Conservation (phyloP, 495 filamentous ascomycete genomes). For the Xylaria scruposa region DNA sequence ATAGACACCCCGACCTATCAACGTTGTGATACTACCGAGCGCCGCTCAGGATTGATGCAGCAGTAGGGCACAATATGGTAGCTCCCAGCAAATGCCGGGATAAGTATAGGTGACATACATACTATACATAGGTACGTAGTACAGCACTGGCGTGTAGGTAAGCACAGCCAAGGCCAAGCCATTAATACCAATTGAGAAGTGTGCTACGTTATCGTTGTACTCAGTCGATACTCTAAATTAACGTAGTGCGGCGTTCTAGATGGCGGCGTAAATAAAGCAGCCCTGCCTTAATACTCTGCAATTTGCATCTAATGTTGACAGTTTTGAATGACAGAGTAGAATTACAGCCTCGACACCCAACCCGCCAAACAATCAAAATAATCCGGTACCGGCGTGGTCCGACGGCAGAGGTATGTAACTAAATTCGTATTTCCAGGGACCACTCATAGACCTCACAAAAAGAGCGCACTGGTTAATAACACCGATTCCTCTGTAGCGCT, state of each 20-base stretch:
- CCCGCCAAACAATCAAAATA: background rate
- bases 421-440: background rate
- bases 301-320: background rate
- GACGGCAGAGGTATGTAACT: background rate
- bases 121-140: background rate
- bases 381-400: background rate
- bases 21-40: background rate
- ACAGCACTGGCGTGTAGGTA: background rate
- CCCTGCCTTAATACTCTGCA: background rate
- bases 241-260: background rate
- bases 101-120: background rate
- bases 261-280: background rate
- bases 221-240: background rate
- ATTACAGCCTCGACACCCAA: background rate
- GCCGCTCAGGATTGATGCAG: background rate
- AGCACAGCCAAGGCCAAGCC: background rate
- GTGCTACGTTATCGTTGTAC: background rate
- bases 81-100: background rate
- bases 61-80: conserved; percentile 4
- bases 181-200: background rate
- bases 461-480: background rate
- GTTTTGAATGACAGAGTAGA: background rate
- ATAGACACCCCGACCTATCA: background rate
- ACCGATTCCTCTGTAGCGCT: background rate
- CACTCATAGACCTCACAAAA: background rate